These are phyloP conservation scores for Mycena sanguinolenta DNA, from an alignment of 768 basidiomycete species.

Conservation along the genomic window DNA sequence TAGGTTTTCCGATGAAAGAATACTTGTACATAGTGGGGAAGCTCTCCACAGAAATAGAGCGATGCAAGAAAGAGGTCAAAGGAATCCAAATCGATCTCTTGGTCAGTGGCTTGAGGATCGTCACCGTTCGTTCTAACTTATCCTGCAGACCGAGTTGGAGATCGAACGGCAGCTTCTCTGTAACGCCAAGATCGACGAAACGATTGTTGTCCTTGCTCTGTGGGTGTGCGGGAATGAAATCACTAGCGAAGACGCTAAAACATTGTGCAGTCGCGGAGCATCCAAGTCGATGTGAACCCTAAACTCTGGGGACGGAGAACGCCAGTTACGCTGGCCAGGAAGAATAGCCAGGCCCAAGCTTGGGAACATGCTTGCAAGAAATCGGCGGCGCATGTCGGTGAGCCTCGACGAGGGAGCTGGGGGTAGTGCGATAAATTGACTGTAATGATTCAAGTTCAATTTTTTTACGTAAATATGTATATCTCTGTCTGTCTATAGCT, in stretches of 20 bases:
- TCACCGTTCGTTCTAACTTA: not conserved
- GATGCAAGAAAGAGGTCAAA: slow-evolving; percentile 21
- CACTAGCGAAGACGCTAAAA: not conserved
- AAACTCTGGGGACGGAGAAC: too few relatives aligned
- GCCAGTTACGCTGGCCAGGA: too few relatives aligned
- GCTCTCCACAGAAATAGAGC: slow-evolving; percentile 3
- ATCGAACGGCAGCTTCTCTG: slow-evolving; percentile 4
- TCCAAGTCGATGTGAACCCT: not conserved
- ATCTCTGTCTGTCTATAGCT: not conserved
- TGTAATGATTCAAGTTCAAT: not conserved
- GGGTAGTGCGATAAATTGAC: too few relatives aligned
- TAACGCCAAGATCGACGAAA: slow-evolving; percentile 11
- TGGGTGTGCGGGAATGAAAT: not conserved
- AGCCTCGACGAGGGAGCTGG: too few relatives aligned
- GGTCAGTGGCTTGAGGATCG: not conserved
- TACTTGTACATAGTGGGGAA: slow-evolving; percentile 14
- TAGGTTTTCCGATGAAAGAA: not conserved
- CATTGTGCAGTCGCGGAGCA: not conserved
- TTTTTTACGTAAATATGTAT: not conserved
- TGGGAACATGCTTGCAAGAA: too few relatives aligned
- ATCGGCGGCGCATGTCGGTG: too few relatives aligned
- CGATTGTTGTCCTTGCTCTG: slow-evolving; percentile 6
- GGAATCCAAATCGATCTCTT: slow-evolving; percentile 10
- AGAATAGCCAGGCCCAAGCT: too few relatives aligned
- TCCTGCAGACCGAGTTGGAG: slow-evolving; percentile 13